Evolutionary conservation across 176 grass and related monocot species (phyloP).

Genomic region (Coix lacrymajobi): DNA sequence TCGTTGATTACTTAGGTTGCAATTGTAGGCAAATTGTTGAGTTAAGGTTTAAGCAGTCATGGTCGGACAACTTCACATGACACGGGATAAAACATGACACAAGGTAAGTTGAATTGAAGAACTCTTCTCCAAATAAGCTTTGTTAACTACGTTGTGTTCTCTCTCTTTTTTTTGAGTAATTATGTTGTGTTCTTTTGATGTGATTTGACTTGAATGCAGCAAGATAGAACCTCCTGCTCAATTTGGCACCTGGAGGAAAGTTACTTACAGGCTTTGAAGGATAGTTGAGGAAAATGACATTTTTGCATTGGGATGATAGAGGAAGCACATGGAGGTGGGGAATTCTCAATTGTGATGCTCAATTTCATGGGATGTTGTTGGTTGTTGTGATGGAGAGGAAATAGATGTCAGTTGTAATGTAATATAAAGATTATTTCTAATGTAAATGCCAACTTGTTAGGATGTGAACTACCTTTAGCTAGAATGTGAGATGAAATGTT

Average conservation of each 20-base stretch:
- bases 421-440: too few species aligned
- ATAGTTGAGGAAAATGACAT: background rate
- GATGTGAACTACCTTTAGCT: too few species aligned
- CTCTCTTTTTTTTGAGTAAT: too few species aligned
- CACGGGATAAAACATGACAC: too few species aligned
- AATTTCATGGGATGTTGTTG: background rate
- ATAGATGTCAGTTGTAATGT: too few species aligned
- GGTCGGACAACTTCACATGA: background rate
- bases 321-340: background rate
- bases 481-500: too few species aligned
- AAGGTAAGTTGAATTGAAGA: background rate
- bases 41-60: background rate
- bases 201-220: background rate
- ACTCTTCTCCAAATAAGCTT: background rate
- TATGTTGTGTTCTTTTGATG: background rate
- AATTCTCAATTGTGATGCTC: background rate
- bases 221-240: background rate
- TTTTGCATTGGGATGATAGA: background rate
- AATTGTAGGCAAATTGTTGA: background rate
- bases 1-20: background rate
- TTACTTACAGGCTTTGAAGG: background rate
- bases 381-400: too few species aligned
- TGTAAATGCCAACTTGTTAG: too few species aligned
- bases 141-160: background rate
- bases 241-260: background rate